A percentile compares a stretch with the other conserved stretches of the same genome.
Evolutionary conservation across 768 basidiomycete genomes (phyloP).

Genomic region (Daedalea quercina): DNA sequence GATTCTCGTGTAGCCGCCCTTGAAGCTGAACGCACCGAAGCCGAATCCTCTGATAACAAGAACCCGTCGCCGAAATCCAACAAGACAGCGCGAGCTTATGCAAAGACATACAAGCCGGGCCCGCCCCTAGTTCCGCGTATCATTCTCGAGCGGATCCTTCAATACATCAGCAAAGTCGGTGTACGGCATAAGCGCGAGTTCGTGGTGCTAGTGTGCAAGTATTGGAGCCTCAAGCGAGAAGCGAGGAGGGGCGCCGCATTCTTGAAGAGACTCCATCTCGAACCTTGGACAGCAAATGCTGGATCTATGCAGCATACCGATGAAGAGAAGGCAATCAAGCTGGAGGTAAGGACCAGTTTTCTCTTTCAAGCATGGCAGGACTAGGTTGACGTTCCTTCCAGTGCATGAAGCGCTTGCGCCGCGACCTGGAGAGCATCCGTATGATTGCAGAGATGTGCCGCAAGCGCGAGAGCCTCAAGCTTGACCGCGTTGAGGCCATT

Average conservation of each 20-base stretch:
- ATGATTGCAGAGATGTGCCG: constrained; percentile 58
- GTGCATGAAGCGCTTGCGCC: constrained; percentile 56
- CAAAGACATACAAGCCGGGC: constrained; percentile 87
- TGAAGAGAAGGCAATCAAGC: constrained; percentile 74
- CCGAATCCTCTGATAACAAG: constrained; percentile 23
- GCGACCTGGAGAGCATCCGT: constrained; percentile 72
- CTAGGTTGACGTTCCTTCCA: constrained; percentile 17
- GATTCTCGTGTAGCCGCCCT: constrained; percentile 53
- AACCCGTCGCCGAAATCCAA: constrained; percentile 29
- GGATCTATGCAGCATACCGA: constrained; percentile 62
- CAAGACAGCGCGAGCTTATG: constrained; percentile 85
- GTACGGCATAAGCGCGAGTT: constrained; percentile 76
- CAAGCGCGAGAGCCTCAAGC: constrained; percentile 80
- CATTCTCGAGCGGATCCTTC: constrained; percentile 72
- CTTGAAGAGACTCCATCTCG: constrained; percentile 87
- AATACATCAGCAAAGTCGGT: constrained; percentile 64
- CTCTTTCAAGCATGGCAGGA: not conserved
- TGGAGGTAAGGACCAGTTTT: constrained; percentile 50
- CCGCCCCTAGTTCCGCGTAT: constrained; percentile 87
- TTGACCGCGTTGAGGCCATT: constrained; percentile 58
- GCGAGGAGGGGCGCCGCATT: constrained; percentile 89
- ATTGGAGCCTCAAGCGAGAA: constrained; percentile 98
- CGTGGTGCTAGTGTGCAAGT: constrained; percentile 72
- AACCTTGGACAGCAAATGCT: constrained; percentile 91
- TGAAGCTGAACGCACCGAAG: constrained; percentile 38